phyloP scores from a whole-genome alignment of 352 stramenopile species.

The Pythium myriotylum region DNA sequence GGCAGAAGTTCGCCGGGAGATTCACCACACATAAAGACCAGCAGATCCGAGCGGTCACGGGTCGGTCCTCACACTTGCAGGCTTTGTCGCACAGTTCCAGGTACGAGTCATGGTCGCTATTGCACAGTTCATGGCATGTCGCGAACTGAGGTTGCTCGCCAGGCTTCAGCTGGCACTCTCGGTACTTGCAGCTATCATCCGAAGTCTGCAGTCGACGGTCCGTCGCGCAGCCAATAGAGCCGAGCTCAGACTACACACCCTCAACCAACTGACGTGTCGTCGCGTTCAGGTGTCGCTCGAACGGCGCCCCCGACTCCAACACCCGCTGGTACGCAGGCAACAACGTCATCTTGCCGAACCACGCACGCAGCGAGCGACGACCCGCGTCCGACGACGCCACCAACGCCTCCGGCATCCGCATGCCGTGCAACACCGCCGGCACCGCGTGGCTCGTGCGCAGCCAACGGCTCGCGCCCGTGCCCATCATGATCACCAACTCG shows the following conservation, averaged over 20 bases:
- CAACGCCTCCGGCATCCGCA: slow-evolving; percentile 49
- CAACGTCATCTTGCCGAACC: slow-evolving; percentile 63
- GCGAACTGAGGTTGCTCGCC: no score
- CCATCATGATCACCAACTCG: no score
- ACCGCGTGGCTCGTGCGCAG: no score
- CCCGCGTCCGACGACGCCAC: slow-evolving; percentile 3
- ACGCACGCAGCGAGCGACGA: slow-evolving; percentile 41
- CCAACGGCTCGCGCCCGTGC: no score
- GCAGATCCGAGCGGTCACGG: slow-evolving; percentile 37
- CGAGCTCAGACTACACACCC: neutral
- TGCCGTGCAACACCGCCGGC: slow-evolving; percentile 55
- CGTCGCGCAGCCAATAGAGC: neutral
- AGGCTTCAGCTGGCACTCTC: no score
- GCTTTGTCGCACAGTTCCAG: slow-evolving; percentile 40
- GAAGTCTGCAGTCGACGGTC: no score
- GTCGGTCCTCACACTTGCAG: slow-evolving; percentile 42
- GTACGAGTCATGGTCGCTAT: slow-evolving; percentile 37
- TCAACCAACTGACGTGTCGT: slow-evolving; percentile 44
- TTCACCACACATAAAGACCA: slow-evolving; percentile 64
- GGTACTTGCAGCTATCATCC: slow-evolving; percentile 25
- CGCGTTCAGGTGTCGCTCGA: slow-evolving; percentile 39
- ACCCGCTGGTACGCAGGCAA: slow-evolving; percentile 48
- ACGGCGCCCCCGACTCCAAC: slow-evolving; percentile 31
- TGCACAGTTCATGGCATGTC: no score
- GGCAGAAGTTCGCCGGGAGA: slow-evolving; percentile 28